Evolutionary conservation across 495 filamentous ascomycete species (phyloP).

Genomic region (Oleoguttula mirabilis): DNA sequence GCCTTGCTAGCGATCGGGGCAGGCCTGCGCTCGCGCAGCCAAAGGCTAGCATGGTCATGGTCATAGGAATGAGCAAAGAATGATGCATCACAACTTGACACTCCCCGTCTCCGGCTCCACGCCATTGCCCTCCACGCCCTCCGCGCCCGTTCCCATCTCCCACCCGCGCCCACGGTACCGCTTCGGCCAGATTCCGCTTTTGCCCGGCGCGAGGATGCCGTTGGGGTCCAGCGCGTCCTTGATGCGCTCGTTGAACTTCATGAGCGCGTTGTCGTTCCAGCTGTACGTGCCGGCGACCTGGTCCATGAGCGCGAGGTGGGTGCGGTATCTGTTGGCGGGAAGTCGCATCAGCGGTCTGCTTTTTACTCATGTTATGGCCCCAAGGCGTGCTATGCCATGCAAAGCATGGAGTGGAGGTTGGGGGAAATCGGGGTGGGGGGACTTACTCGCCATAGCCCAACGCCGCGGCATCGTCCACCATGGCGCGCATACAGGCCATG

Average conservation of each 20-base stretch:
- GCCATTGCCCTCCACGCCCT: constrained; percentile 5
- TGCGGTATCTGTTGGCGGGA: constrained; percentile 40
- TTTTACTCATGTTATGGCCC: too few relatives aligned
- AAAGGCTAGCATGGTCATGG: too few relatives aligned
- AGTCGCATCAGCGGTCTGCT: neutral
- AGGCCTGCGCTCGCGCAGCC: too few relatives aligned
- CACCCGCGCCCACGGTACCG: constrained; percentile 35
- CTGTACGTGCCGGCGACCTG: constrained; percentile 47
- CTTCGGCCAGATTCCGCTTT: constrained; percentile 46
- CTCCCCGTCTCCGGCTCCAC: constrained; percentile 3
- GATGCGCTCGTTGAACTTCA: constrained; percentile 41
- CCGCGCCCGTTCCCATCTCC: constrained; percentile 23
- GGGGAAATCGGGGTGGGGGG: too few relatives aligned
- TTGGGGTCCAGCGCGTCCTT: constrained; percentile 51
- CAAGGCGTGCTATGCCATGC: too few relatives aligned
- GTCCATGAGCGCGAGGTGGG: constrained; percentile 45
- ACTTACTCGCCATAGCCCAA: constrained; percentile 41
- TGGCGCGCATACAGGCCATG: constrained; percentile 33
- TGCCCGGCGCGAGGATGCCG: constrained; percentile 44
- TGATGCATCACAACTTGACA: too few relatives aligned
- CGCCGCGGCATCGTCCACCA: constrained; percentile 36
- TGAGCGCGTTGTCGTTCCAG: constrained; percentile 40
- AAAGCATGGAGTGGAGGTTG: too few relatives aligned
- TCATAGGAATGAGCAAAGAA: too few relatives aligned
- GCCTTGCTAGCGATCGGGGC: too few relatives aligned